Conservation (phyloP, 306 rosid species). For the Prinsepia uniflora region DNA sequence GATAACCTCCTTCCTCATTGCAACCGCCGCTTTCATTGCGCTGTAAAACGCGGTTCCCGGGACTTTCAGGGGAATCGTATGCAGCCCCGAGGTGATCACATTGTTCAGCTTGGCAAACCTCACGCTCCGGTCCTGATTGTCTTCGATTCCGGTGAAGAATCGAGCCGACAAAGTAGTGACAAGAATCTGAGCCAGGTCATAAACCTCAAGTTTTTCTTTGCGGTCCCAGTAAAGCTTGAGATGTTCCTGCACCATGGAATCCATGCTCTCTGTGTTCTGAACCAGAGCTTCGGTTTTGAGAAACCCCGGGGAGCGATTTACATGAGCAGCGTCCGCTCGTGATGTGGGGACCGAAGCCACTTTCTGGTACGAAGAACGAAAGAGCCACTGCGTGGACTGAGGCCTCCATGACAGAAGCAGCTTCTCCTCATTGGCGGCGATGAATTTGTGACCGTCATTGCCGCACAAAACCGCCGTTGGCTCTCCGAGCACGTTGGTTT, state of each 20-base stretch:
- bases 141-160: conserved; percentile 14
- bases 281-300: conserved; percentile 10
- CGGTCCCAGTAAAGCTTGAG: conserved; percentile 6
- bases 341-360: not conserved
- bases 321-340: not conserved
- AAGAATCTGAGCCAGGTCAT: conserved; percentile 4
- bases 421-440: conserved; percentile 14
- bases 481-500: conserved; percentile 19
- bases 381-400: conserved; percentile 6
- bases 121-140: not conserved
- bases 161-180: not conserved
- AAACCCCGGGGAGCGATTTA: conserved; percentile 6
- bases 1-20: not conserved
- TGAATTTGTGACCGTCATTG: conserved; percentile 9
- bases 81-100: conserved; percentile 3
- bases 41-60: not conserved
- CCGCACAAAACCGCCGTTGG: conserved; percentile 6
- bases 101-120: not conserved
- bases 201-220: not conserved
- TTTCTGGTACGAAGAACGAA: conserved; percentile 13
- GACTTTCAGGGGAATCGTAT: not conserved
- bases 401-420: conserved; percentile 8
- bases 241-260: conserved; percentile 4
- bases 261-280: conserved; percentile 7
- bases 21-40: conserved; percentile 11